Evolutionary conservation across 129 eudicot genomes (phyloP).

Genomic region (Tanacetum coccineum): DNA sequence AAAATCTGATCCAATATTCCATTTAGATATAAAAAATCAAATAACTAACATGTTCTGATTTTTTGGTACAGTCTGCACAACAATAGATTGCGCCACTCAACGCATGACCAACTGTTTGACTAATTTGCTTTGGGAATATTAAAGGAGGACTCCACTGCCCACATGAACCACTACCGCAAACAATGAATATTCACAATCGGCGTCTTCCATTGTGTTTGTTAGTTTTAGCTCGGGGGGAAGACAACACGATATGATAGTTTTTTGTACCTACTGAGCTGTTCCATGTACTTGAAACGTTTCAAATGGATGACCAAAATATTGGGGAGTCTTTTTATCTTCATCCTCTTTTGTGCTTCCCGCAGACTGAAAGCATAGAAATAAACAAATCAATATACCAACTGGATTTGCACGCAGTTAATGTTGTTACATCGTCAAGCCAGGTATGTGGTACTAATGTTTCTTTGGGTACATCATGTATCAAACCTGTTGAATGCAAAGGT

Average conservation of each 20-base stretch:
- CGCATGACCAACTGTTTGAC: no score
- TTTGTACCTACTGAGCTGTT: constrained; percentile 66
- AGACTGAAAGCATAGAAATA: no score
- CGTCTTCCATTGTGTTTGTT: constrained; percentile 62
- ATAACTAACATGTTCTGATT: no score
- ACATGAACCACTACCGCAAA: constrained; percentile 70
- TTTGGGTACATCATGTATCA: constrained; percentile 53
- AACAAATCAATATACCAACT: no score
- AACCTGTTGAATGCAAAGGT: constrained; percentile 71
- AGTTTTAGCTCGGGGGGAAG: constrained; percentile 63
- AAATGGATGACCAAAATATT: constrained; percentile 64
- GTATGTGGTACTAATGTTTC: constrained; percentile 32
- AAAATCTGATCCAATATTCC: no score
- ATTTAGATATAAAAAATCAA: no score
- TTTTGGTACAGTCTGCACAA: no score
- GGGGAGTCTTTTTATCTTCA: constrained; percentile 68
- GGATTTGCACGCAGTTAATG: constrained; percentile 32
- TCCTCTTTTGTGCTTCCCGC: constrained; percentile 77
- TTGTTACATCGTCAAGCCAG: constrained; percentile 32
- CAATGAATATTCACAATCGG: constrained; percentile 64
- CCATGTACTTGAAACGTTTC: constrained; percentile 72
- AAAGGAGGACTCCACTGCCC: no score
- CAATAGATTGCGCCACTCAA: no score
- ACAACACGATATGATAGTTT: constrained; percentile 68
- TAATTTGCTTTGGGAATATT: no score